Evolutionary conservation across 495 filamentous ascomycete species (phyloP).

Genomic region (Hypoxylon lienhwacheense): DNA sequence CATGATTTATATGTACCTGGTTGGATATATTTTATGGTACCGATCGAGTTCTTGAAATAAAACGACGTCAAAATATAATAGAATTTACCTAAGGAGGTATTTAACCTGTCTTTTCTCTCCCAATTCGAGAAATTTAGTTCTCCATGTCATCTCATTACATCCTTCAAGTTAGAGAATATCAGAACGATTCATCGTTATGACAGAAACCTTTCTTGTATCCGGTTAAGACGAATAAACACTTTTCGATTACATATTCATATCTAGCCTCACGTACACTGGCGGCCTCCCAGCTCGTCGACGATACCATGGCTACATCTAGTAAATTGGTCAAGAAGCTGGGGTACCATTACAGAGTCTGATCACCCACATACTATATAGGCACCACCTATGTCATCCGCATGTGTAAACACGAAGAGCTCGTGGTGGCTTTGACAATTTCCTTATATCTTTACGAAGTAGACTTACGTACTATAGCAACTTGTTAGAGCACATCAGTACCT

Average conservation of each 20-base stretch:
- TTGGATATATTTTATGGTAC: too few species aligned
- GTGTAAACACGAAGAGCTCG: constrained; percentile 8
- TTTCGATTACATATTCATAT: neutral
- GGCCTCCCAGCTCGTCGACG: constrained; percentile 10
- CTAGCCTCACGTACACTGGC: too few species aligned
- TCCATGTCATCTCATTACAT: too few species aligned
- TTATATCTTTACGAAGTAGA: constrained; percentile 7
- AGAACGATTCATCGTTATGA: neutral
- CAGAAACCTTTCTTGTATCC: neutral
- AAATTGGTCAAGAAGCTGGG: constrained; percentile 21
- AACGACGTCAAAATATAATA: too few species aligned
- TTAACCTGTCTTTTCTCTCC: neutral
- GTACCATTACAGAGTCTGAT: constrained; percentile 24
- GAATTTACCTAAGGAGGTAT: too few species aligned
- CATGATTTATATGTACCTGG: too few species aligned
- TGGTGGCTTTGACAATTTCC: constrained; percentile 26
- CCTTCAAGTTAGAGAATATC: too few species aligned
- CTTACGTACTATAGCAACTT: neutral
- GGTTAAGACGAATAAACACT: constrained; percentile 1
- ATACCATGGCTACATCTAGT: constrained; percentile 14
- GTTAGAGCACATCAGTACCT: too few species aligned
- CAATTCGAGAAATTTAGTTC: too few species aligned
- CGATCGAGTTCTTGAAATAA: too few species aligned
- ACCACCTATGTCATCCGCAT: neutral
- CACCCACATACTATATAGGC: neutral